phyloP scores from a whole-genome alignment of 495 filamentous ascomycete genomes.

The Penicillium herquei region DNA sequence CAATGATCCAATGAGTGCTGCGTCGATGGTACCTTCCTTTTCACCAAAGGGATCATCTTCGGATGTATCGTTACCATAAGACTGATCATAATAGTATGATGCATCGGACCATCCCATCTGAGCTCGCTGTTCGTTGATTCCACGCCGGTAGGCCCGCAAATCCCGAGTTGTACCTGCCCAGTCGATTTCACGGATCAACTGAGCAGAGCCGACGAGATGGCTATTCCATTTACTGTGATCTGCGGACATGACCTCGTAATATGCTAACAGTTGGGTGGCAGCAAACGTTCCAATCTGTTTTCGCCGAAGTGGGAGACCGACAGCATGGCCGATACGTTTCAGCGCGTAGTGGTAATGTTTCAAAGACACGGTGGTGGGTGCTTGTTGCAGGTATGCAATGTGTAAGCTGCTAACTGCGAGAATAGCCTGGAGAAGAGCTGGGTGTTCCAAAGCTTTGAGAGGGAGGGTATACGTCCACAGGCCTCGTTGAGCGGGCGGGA shows the following conservation, averaged over 20 bases:
- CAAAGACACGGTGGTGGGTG: slow-evolving; percentile 71
- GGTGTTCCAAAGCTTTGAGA: slow-evolving; percentile 78
- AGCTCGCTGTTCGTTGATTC: slow-evolving; percentile 22
- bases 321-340: slow-evolving; percentile 69
- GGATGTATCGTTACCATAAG: slow-evolving; percentile 16
- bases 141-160: slow-evolving; percentile 54
- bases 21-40: slow-evolving; percentile 41
- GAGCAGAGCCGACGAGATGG: slow-evolving; percentile 80
- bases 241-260: slow-evolving; percentile 91
- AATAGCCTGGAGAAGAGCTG: slow-evolving; percentile 85
- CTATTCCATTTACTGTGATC: slow-evolving; percentile 96
- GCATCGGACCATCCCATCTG: slow-evolving; percentile 16
- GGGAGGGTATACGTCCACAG: slow-evolving; percentile 89
- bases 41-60: slow-evolving; percentile 46
- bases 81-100: slow-evolving; percentile 15
- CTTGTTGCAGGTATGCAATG: slow-evolving; percentile 76
- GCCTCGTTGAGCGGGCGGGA: slow-evolving; percentile 69
- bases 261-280: slow-evolving; percentile 82
- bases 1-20: slow-evolving; percentile 41
- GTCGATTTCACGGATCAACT: slow-evolving; percentile 81
- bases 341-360: slow-evolving; percentile 91
- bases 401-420: slow-evolving; percentile 86
- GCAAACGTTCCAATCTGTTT: slow-evolving; percentile 79
- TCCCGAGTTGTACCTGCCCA: slow-evolving; percentile 69
- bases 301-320: slow-evolving; percentile 69